Evolutionary conservation across 805 yeast species (phyloP), one percentile per base, ranked within the genome.

Genomic region (Lachancea lanzarotensis): DNA sequence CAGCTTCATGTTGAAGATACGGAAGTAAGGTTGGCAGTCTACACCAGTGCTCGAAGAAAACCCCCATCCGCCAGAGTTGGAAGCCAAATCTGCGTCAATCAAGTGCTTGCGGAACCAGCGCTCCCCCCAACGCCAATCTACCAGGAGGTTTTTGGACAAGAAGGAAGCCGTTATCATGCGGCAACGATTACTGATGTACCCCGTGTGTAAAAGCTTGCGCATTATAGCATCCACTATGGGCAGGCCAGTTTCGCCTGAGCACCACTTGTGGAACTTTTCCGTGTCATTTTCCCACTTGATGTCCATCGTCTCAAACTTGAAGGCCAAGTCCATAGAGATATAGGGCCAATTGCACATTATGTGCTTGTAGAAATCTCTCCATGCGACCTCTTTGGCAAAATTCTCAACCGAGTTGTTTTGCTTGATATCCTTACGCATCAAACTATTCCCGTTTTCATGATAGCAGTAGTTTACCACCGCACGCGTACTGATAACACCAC

Each of bases 21-120:
- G 64, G 55, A 76, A 76, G 63, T 73, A 76, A 2, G 82, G 82
- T 53, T 76, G 81, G 1, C 77, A 72, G 52, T 75, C 78, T 13
- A 74, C 69, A 1, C 81, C 80, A 1, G 74, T 70, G 48, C 76
- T 68, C 3, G 78, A 68, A 35, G 73, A 63, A 56, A 75, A 75
- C 1, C 77, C 77, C 83, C 82, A 78, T 1, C 82, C 82, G 7
- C 78, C 80, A 38, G 70, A 68, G 55, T 78, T 78, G 35, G 78
- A 74, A 26, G 76, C 68, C 49, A 75, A 67, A 54, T 78, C 83
- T 20, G 73, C 72, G 55, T 78, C 82, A 1, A 75, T 56, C 38
- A 78, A 62, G 45, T 68, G 68, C 50, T 67, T 65, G 54, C 72
- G 67, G 53, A 78, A 78, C 65, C 70, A 77, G 30, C 63, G 59